These are phyloP conservation scores for Toxicodendron radicans DNA, from an alignment of 345 rosid species.

Conservation along the genomic window DNA sequence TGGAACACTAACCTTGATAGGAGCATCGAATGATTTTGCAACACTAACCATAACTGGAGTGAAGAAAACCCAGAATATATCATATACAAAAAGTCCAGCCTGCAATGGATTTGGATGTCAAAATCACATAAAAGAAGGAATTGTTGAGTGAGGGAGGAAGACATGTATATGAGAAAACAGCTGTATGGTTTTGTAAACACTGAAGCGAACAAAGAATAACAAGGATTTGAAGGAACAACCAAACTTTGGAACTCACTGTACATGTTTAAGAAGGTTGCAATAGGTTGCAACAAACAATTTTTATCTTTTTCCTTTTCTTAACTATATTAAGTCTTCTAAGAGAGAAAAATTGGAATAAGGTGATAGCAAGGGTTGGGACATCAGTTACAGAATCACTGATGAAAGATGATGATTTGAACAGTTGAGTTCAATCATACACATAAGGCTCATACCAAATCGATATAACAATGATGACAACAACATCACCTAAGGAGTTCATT, in stretches of 20 bases:
- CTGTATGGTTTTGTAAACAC: background rate
- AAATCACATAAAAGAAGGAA: background rate
- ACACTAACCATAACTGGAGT: conserved; percentile 99
- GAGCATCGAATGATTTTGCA: conserved; percentile 98
- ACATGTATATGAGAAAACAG: background rate
- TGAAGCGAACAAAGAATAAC: background rate
- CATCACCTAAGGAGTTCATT: background rate
- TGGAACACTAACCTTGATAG: conserved; percentile 80
- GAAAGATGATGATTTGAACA: background rate
- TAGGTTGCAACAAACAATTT: background rate
- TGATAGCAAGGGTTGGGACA: background rate
- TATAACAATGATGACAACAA: background rate
- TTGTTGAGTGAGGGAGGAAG: too few species aligned
- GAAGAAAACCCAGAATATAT: conserved; percentile 99
- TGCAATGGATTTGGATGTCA: conserved; percentile 27
- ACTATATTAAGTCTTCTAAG: background rate
- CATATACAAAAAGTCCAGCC: conserved; percentile 97
- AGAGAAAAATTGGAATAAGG: background rate
- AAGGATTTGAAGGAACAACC: background rate
- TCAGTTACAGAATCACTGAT: background rate
- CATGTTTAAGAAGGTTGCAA: background rate
- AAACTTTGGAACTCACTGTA: background rate
- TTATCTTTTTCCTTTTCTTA: background rate
- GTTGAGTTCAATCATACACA: background rate
- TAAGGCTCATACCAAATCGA: background rate